phyloP scores from a whole-genome alignment of 306 rosid genomes.

The Cicer pinnatifidum region DNA sequence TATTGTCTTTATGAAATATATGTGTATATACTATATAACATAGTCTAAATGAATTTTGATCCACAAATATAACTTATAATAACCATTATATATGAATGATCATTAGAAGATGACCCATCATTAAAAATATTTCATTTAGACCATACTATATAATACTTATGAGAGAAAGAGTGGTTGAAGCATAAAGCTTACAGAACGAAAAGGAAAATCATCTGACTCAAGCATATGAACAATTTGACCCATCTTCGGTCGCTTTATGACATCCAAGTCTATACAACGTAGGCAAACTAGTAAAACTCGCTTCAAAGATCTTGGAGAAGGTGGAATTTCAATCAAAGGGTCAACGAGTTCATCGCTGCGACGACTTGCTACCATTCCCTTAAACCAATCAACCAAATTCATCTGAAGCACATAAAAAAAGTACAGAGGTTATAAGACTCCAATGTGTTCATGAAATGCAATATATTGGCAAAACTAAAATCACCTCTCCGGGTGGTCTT shows the following conservation, averaged over 20 bases:
- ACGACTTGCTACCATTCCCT: slow-evolving; percentile 86
- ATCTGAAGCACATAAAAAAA: slow-evolving; percentile 60
- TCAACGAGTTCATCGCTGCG: slow-evolving; percentile 85
- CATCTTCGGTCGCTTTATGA: slow-evolving; percentile 88
- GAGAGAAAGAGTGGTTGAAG: slow-evolving; percentile 25
- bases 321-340: slow-evolving; percentile 73
- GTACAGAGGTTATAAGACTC: slow-evolving; percentile 12
- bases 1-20: not conserved
- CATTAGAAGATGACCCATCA: not conserved
- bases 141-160: not conserved
- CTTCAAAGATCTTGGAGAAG: slow-evolving; percentile 80
- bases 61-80: not conserved
- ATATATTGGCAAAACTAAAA: slow-evolving; percentile 14
- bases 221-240: slow-evolving; percentile 99
- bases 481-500: slow-evolving; percentile 90
- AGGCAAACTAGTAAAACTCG: slow-evolving; percentile 83
- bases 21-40: not conserved
- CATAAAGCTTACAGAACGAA: slow-evolving; percentile 67
- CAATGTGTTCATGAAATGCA: slow-evolving; percentile 1
- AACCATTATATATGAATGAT: not conserved
- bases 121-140: not conserved
- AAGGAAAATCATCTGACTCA: slow-evolving; percentile 94
- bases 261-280: slow-evolving; percentile 91
- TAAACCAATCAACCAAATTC: slow-evolving; percentile 98
- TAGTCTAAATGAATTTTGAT: not conserved